phyloP scores from a whole-genome alignment of 108 stramenopile genomes.

The Nitzschia sp. region DNA sequence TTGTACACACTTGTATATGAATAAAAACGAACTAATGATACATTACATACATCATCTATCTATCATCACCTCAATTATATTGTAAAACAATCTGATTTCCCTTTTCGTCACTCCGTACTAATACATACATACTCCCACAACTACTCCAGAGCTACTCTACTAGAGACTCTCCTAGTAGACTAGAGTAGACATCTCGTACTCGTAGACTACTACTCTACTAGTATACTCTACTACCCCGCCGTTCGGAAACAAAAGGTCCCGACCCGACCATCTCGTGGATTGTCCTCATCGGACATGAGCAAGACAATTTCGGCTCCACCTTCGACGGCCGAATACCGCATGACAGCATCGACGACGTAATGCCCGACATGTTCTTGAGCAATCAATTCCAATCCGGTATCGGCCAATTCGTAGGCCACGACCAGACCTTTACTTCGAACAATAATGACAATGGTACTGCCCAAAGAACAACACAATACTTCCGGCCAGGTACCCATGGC shows the following conservation, averaged over 20 bases:
- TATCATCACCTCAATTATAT: no score
- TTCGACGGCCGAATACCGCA: constrained; percentile 60
- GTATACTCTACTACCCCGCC: constrained; percentile 6
- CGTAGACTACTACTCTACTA: no score
- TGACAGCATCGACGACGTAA: constrained; percentile 84
- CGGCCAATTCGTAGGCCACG: constrained; percentile 67
- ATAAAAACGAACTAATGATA: no score
- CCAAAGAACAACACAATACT: constrained; percentile 65
- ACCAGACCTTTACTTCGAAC: constrained; percentile 69
- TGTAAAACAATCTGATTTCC: no score
- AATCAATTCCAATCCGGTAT: constrained; percentile 59
- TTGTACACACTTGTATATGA: no score
- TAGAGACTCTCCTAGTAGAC: neutral
- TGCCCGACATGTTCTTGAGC: constrained; percentile 64
- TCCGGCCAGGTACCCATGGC: constrained; percentile 86
- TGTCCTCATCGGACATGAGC: constrained; percentile 65
- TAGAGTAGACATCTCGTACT: neutral
- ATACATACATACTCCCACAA: neutral
- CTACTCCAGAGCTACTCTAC: neutral
- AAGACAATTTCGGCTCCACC: constrained; percentile 75
- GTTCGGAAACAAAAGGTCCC: constrained; percentile 61
- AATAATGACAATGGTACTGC: constrained; percentile 67
- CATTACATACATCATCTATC: no score
- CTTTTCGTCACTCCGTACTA: no score
- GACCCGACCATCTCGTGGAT: constrained; percentile 74